Evolutionary conservation across 129 eudicot genomes (phyloP).

Genomic region (sunflower (Helianthus annuus)): DNA sequence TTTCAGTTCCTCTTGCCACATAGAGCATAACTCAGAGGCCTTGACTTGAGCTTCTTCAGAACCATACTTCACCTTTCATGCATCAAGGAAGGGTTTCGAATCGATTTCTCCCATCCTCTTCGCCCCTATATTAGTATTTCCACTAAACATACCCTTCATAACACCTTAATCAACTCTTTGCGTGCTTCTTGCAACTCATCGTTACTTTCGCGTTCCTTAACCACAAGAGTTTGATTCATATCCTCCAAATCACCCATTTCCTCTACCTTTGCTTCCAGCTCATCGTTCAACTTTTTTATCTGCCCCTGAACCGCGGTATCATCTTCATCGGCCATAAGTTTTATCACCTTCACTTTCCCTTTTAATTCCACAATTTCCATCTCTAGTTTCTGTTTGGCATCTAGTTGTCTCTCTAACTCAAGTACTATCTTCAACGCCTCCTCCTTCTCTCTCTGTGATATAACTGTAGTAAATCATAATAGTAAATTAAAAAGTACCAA

Average conservation of each 20-base stretch:
- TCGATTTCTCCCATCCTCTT: too few species aligned
- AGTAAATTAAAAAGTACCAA: too few species aligned
- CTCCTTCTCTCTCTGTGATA: constrained; percentile 81
- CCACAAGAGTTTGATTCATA: constrained; percentile 51
- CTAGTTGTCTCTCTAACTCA: constrained; percentile 67
- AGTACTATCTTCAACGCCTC: constrained; percentile 69
- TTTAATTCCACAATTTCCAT: constrained; percentile 89
- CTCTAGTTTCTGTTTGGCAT: constrained; percentile 82
- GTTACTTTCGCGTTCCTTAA: constrained; percentile 73
- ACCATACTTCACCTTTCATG: too few species aligned
- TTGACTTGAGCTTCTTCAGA: too few species aligned
- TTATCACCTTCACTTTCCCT: constrained; percentile 88
- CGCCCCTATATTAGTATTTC: too few species aligned
- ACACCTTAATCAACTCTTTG: too few species aligned
- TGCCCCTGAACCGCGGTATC: constrained; percentile 19
- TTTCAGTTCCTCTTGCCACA: too few species aligned
- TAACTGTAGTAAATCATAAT: neutral
- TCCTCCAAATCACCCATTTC: constrained; percentile 53
- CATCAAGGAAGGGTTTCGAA: too few species aligned
- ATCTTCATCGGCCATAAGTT: constrained; percentile 76
- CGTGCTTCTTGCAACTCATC: constrained; percentile 41
- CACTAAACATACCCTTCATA: too few species aligned
- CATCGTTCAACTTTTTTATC: constrained; percentile 65
- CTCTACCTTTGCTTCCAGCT: constrained; percentile 56
- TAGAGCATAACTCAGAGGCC: too few species aligned